Evolutionary conservation across 2,329 filamentous ascomycete genomes (phyloP).

Genomic region (Penicillium frequentans): DNA sequence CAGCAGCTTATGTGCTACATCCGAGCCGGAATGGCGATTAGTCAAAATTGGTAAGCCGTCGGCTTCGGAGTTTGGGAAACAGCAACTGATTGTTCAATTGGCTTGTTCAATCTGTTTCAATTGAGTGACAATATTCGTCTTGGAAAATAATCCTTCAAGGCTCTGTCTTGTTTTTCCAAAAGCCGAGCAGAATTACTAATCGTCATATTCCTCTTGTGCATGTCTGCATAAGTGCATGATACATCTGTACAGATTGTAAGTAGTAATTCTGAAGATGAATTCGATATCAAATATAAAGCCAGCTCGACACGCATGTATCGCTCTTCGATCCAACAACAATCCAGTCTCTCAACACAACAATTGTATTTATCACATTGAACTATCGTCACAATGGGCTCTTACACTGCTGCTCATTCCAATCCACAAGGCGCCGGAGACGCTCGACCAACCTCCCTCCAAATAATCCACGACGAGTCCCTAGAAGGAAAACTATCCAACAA

Average conservation of each 20-base stretch:
- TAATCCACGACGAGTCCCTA: slow-evolving; percentile 24
- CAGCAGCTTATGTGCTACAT: no score
- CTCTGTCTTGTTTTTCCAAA: not conserved
- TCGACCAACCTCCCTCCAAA: slow-evolving; percentile 25
- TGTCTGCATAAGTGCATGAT: not conserved
- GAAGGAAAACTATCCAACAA: slow-evolving; percentile 27
- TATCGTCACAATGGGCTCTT: slow-evolving; percentile 15
- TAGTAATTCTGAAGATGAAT: no score
- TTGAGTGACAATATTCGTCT: no score
- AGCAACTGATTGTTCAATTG: no score
- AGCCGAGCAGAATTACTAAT: not conserved
- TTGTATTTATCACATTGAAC: not conserved
- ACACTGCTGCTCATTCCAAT: slow-evolving; percentile 25
- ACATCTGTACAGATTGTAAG: no score
- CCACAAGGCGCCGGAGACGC: slow-evolving; percentile 24
- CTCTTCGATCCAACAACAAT: not conserved
- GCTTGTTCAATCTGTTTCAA: no score
- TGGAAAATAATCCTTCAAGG: not conserved
- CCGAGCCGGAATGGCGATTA: no score
- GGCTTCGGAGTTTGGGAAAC: no score
- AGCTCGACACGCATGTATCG: not conserved
- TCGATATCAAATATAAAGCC: no score
- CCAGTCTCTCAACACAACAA: not conserved
- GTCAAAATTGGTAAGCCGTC: no score
- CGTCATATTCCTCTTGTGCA: not conserved